phyloP scores from a whole-genome alignment of 345 rosid genomes.

The Eucalyptus fibrosa region DNA sequence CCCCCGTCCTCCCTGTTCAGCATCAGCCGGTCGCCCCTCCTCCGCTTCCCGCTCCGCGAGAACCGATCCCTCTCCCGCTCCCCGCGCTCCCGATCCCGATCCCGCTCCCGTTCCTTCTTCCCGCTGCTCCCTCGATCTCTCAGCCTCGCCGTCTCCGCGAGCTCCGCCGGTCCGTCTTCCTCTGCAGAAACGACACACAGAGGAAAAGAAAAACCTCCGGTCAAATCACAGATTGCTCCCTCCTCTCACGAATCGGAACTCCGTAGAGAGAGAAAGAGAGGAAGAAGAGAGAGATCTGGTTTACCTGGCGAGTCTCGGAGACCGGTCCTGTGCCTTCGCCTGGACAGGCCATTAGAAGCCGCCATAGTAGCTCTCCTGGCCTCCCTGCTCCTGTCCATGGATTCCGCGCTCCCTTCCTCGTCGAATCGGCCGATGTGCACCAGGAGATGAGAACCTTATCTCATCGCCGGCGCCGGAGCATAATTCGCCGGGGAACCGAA shows the following conservation, averaged over 20 bases:
- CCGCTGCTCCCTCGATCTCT: slow-evolving; percentile 53
- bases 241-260: not conserved
- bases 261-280: too few species aligned
- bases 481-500: slow-evolving; percentile 6
- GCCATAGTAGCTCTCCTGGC: slow-evolving; percentile 63
- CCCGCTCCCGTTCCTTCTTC: slow-evolving; percentile 68
- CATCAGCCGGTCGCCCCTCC: slow-evolving; percentile 70
- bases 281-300: slow-evolving; percentile 22
- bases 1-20: slow-evolving; percentile 66
- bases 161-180: slow-evolving; percentile 67
- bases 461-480: slow-evolving; percentile 32
- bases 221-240: not conserved
- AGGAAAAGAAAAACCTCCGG: not conserved
- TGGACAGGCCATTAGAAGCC: slow-evolving; percentile 55
- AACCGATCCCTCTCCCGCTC: slow-evolving; percentile 79
- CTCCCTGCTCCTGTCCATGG: slow-evolving; percentile 93
- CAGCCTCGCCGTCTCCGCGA: slow-evolving; percentile 66
- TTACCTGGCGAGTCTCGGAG: slow-evolving; percentile 91
- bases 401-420: not conserved
- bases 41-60: slow-evolving; percentile 53
- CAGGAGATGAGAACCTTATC: slow-evolving; percentile 9
- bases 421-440: slow-evolving; percentile 1
- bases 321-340: slow-evolving; percentile 73
- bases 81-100: slow-evolving; percentile 39
- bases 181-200: slow-evolving; percentile 21